Percentiles rank a stretch among this genome's conserved stretches.
Conservation (phyloP, 2,329 filamentous ascomycete species). For the Colletotrichum spaethianum region DNA sequence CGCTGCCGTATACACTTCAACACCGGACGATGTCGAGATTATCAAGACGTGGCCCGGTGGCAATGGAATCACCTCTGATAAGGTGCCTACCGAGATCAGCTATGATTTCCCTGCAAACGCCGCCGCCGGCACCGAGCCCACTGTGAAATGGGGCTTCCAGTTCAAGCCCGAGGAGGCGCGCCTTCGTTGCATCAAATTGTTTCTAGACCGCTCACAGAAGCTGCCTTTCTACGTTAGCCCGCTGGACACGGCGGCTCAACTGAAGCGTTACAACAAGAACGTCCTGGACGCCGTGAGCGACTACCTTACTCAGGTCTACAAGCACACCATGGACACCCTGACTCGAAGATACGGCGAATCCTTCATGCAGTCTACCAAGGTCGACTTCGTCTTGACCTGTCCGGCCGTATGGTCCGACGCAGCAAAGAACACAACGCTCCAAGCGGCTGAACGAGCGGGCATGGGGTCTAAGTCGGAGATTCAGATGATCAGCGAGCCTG, state of each 20-base stretch:
- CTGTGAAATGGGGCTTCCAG: constrained; percentile 84
- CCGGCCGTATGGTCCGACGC: constrained; percentile 89
- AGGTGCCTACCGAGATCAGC: constrained; percentile 86
- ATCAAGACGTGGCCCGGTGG: constrained; percentile 89
- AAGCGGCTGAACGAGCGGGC: constrained; percentile 83
- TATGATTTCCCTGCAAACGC: constrained; percentile 62
- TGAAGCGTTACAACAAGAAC: constrained; percentile 82
- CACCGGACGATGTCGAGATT: constrained; percentile 84
- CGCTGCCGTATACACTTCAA: constrained; percentile 81
- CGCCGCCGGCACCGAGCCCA: constrained; percentile 59
- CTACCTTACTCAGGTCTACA: constrained; percentile 82
- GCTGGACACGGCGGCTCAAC: constrained; percentile 81
- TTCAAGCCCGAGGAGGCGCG: constrained; percentile 83
- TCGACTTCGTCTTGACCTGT: constrained; percentile 85
- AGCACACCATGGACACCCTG: constrained; percentile 84
- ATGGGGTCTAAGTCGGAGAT: constrained; percentile 81
- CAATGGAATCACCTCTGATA: constrained; percentile 90
- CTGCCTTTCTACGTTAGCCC: constrained; percentile 85
- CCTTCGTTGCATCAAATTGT: constrained; percentile 86
- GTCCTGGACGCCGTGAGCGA: constrained; percentile 85
- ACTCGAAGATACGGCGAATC: constrained; percentile 81
- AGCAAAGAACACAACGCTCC: constrained; percentile 86
- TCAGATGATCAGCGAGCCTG: constrained; percentile 85
- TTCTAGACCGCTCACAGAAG: constrained; percentile 85
- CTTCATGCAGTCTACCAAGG: constrained; percentile 82